Evolutionary conservation across 2,329 filamentous ascomycete genomes (phyloP), one percentile per base, ranked within the genome.

Genomic region (Diaporthe humulicola): DNA sequence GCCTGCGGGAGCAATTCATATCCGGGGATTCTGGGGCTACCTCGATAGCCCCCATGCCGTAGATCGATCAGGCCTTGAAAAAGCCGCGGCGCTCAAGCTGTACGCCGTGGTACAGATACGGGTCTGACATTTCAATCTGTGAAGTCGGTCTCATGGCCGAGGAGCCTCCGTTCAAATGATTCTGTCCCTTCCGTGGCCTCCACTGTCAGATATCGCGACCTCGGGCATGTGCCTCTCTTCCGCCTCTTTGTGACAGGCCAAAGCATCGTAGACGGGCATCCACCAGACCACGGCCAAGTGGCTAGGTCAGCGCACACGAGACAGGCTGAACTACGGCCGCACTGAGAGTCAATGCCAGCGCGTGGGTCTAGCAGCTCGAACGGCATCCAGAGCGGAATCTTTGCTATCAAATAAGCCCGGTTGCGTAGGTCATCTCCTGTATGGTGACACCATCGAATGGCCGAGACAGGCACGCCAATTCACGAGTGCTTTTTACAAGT

Each of bases 21-120:
- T 84, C 84, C 86, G 85, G 85, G 88, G 86, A 89, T 85, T 87
- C 87, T 88, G 88, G 85, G 85, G 82, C 87, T 90, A 88, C 88
- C 76, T 80, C 79, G 89, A 90, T 89, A 88, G 89, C 81, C 84
- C 86, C 85, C 87, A 78, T 85, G 90, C 89, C 90, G 89, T 84
- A 91, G 87, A 91, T 90, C 81, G 81, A 90, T 76, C 52, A 86
- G 88, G 86, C 89, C 88, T 88, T 86, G 85, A 87, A 90, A 90
- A 91, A 91, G 89, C 90, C 83, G 88, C 90, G 86, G 85, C 86
- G 85, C 81, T 84, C 83, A 83, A 91, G 89, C 81, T 79, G 79
- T 83, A 84, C 86, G 85, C 85, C 85, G 89, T 86, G 86, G 90
- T 90, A 92, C 90, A 92, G 90, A 92, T 92, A 91, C 90, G 88